phyloP scores from a whole-genome alignment of 2,329 filamentous ascomycete genomes.

The Pseudogymnoascus sp. region DNA sequence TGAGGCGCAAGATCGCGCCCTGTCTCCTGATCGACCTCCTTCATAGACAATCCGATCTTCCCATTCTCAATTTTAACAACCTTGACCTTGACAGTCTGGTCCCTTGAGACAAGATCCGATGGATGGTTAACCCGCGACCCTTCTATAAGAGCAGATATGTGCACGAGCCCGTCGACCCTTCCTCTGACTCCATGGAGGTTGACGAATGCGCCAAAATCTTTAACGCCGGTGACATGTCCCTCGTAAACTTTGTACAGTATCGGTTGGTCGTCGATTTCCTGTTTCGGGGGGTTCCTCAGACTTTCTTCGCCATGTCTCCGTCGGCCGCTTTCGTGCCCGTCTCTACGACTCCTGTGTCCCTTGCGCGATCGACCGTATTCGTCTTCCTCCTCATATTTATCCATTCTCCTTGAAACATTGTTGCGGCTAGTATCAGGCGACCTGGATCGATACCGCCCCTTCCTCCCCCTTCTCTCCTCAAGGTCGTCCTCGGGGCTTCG shows the following conservation, averaged over 20 bases:
- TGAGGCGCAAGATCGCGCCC: slow-evolving; percentile 78
- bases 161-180: slow-evolving; percentile 87
- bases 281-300: slow-evolving; percentile 58
- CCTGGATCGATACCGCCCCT: slow-evolving; percentile 41
- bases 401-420: slow-evolving; percentile 32
- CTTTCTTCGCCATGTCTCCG: slow-evolving; percentile 42
- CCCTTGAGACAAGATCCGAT: slow-evolving; percentile 72
- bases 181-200: slow-evolving; percentile 81
- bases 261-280: slow-evolving; percentile 74
- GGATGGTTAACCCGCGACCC: slow-evolving; percentile 86
- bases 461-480: slow-evolving; percentile 29
- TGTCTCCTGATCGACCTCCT: slow-evolving; percentile 86
- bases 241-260: slow-evolving; percentile 82
- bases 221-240: slow-evolving; percentile 83
- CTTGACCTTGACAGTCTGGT: slow-evolving; percentile 87
- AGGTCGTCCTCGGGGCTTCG: slow-evolving; percentile 40
- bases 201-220: slow-evolving; percentile 94
- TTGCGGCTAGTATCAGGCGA: slow-evolving; percentile 39
- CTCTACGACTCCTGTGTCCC: slow-evolving; percentile 28
- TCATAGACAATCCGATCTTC: slow-evolving; percentile 88
- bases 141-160: slow-evolving; percentile 81
- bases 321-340: slow-evolving; percentile 34
- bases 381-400: slow-evolving; percentile 49
- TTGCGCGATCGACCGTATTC: slow-evolving; percentile 48
- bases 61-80: slow-evolving; percentile 77